Evolutionary conservation across 352 stramenopile genomes (phyloP), one percentile per base, ranked within the genome.

Genomic region (Phytophthora agathidicida): DNA sequence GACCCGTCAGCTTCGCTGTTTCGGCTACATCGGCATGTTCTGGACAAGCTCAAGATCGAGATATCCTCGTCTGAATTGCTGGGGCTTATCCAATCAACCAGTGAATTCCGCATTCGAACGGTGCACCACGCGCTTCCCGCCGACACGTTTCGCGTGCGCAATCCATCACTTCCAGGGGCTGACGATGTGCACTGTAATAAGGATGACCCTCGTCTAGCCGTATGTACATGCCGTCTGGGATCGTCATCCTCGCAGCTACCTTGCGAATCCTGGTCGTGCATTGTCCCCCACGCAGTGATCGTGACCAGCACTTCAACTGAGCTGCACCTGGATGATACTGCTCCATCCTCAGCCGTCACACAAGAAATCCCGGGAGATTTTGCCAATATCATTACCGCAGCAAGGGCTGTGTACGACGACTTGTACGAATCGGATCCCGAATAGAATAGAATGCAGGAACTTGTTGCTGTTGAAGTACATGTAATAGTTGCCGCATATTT

Each of bases 1-100:
- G 55, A 73, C 11, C 83, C 80, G 26, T 85, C 76, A 10, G 68
- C 79, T 6, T 91, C 83, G 28, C 55, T 93, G 0, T 89, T 80
- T 38, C 73, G 64, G 5, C 49, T 93, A 27, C 76, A 89, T 31
- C 78, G 78, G 6, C 83, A 78, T 45, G 70, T 85, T 31, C 54
- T 77, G 23, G 76, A 90, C 14, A 19, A 66, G 22, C 56, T 93
- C 20, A 41, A 65, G 14, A 52, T 86, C 24, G 50, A 61, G n/a
- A 47, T 88, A 7, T 66, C 78, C 0, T 75, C 68, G 3, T 47
- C 63, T 3, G 57, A 75, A n/a, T 62, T 90, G 32, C 62, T 88
- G 32, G 48, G 61, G 9, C 52, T 85, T 27, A 52, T 92, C 19
- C 70, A 60, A 1, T 66, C 65, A 17, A 47, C 60, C 8, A 39